These are phyloP conservation scores for Neonectria sp. DNA, from an alignment of 2,329 filamentous ascomycete genomes.

Conservation along the genomic window DNA sequence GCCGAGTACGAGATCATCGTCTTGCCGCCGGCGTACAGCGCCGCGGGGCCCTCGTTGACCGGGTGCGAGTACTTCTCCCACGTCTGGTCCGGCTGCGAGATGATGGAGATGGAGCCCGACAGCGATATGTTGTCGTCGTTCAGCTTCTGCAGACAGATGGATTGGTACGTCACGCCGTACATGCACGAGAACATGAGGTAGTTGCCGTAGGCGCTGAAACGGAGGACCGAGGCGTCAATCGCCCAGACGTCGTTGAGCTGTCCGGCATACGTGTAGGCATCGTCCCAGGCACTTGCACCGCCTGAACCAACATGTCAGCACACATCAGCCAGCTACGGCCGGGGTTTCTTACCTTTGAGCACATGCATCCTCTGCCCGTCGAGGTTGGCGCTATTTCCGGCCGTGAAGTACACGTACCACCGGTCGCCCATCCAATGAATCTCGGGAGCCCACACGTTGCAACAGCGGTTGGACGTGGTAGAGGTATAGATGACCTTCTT, in stretches of 20 bases:
- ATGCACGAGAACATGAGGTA: slow-evolving; percentile 70
- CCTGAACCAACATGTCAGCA: slow-evolving; percentile 49
- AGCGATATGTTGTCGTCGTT: slow-evolving; percentile 57
- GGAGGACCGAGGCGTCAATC: slow-evolving; percentile 67
- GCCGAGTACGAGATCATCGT: slow-evolving; percentile 68
- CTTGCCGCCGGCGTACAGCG: slow-evolving; percentile 65
- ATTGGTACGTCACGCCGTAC: slow-evolving; percentile 54
- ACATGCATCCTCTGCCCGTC: slow-evolving; percentile 67
- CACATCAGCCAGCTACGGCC: not conserved
- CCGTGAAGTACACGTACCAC: slow-evolving; percentile 71
- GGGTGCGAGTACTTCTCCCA: slow-evolving; percentile 65
- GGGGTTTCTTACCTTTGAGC: slow-evolving; percentile 58
- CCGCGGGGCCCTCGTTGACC: slow-evolving; percentile 69
- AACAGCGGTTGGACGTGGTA: slow-evolving; percentile 61
- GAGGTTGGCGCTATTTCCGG: slow-evolving; percentile 60
- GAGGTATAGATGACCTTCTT: slow-evolving; percentile 66
- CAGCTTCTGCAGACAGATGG: slow-evolving; percentile 57
- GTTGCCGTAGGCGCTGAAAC: slow-evolving; percentile 59
- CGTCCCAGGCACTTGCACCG: slow-evolving; percentile 65
- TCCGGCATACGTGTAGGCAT: slow-evolving; percentile 61
- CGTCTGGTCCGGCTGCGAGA: slow-evolving; percentile 63
- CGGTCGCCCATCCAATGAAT: slow-evolving; percentile 61
- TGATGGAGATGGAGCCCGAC: slow-evolving; percentile 59
- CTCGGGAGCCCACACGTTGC: slow-evolving; percentile 71
- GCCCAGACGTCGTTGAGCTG: slow-evolving; percentile 63